These are phyloP conservation scores for Miscanthus sacchariflorus DNA, from an alignment of 202 grass and related monocot species.

Conservation along the genomic window DNA sequence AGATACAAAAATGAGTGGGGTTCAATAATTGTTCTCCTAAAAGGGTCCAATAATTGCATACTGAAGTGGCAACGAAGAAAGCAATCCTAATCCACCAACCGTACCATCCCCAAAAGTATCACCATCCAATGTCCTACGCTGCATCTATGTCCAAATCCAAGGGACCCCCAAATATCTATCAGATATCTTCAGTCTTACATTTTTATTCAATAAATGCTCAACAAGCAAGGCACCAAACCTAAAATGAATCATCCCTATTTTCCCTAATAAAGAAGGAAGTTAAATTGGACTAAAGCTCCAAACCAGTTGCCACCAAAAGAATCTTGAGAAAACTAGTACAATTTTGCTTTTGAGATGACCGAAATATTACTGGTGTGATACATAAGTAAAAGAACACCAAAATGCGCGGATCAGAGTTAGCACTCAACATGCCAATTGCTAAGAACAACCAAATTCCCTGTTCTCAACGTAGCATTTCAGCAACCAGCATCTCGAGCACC, in stretches of 20 bases:
- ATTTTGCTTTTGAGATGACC: not conserved
- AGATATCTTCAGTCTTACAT: slow-evolving; percentile 4
- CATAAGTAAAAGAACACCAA: not conserved
- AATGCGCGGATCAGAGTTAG: not conserved
- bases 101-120: slow-evolving; percentile 31
- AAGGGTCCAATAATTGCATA: slow-evolving; percentile 26
- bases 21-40: slow-evolving; percentile 7
- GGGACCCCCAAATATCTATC: not conserved
- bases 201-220: slow-evolving; percentile 3
- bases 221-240: not conserved
- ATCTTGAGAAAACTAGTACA: no score
- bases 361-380: not conserved
- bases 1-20: not conserved
- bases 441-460: not conserved
- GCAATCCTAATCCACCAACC: slow-evolving; percentile 36
- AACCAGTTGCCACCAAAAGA: not conserved
- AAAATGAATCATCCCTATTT: not conserved
- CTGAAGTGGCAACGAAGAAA: slow-evolving; percentile 32
- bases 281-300: not conserved
- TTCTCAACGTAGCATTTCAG: not conserved
- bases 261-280: not conserved
- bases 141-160: slow-evolving; percentile 23
- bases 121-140: slow-evolving; percentile 31
- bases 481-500: not conserved
- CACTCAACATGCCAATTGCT: not conserved